Conservation (phyloP, 495 filamentous ascomycete genomes). For the Lophium mytilinum region DNA sequence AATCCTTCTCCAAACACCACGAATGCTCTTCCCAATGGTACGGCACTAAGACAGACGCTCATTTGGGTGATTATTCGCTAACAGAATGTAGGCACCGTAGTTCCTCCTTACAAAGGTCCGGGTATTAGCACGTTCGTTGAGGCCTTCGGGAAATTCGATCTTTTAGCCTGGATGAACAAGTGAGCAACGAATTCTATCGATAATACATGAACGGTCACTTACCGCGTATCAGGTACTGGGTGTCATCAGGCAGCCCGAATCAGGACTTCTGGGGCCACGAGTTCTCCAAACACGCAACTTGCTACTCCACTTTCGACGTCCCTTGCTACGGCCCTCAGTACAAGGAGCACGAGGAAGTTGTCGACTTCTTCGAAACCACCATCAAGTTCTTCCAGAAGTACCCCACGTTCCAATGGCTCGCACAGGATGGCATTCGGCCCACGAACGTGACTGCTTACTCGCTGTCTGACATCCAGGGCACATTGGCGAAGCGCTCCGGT, state of each 20-base stretch:
- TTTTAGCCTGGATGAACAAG: constrained; percentile 43
- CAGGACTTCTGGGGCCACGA: constrained; percentile 47
- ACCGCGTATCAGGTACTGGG: constrained; percentile 35
- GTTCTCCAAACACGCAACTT: constrained; percentile 50
- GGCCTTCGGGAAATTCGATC: constrained; percentile 39
- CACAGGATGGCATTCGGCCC: constrained; percentile 18
- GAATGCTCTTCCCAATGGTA: constrained; percentile 29
- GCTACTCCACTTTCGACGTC: constrained; percentile 44
- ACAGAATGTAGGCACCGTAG: constrained; percentile 28
- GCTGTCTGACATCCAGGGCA: constrained; percentile 34
- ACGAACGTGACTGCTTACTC: constrained; percentile 32
- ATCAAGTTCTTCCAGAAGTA: constrained; percentile 36
- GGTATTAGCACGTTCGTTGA: constrained; percentile 40
- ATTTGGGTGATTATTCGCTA: no score
- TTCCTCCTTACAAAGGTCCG: constrained; percentile 39
- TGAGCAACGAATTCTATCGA: constrained; percentile 17
- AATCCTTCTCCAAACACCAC: constrained; percentile 45
- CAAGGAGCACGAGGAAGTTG: constrained; percentile 37
- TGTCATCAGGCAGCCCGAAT: constrained; percentile 37
- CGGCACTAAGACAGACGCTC: constrained; percentile 2
- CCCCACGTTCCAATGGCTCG: constrained; percentile 38
- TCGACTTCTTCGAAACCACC: constrained; percentile 40
- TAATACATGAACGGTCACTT: background rate
- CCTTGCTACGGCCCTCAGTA: constrained; percentile 44
- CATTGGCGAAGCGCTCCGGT: constrained; percentile 32